Evolutionary conservation across 768 basidiomycete genomes (phyloP).

Genomic region (Xerocomellus amylosporus): DNA sequence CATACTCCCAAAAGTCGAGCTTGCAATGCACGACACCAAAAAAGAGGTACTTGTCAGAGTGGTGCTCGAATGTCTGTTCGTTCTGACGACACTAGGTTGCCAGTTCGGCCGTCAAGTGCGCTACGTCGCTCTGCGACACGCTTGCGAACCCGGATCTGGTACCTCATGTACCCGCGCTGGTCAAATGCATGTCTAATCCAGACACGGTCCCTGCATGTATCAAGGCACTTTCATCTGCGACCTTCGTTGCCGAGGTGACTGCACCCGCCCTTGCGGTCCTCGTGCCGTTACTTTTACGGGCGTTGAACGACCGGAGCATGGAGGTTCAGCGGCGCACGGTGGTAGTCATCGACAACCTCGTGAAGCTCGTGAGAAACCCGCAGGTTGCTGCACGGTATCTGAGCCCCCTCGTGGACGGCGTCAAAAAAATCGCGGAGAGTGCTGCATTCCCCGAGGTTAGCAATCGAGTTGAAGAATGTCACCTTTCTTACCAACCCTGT

Average conservation of each 20-base stretch:
- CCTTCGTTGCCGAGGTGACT: conserved; percentile 96
- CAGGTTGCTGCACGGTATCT: conserved; percentile 87
- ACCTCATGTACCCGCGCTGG: conserved; percentile 84
- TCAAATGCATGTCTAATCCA: conserved; percentile 93
- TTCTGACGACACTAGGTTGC: conserved; percentile 59
- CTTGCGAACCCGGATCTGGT: conserved; percentile 91
- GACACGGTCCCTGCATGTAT: conserved; percentile 87
- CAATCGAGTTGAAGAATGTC: conserved; percentile 3
- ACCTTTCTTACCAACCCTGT: conserved; percentile 10
- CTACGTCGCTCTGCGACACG: conserved; percentile 82
- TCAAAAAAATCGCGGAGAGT: conserved; percentile 82
- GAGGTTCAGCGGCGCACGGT: conserved; percentile 94
- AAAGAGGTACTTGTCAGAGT: conserved; percentile 59
- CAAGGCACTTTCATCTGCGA: conserved; percentile 91
- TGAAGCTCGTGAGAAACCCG: conserved; percentile 93
- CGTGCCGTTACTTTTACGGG: conserved; percentile 86
- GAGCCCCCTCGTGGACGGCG: conserved; percentile 83
- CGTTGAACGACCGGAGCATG: conserved; percentile 93
- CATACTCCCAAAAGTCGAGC: conserved; percentile 82
- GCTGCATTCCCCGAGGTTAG: conserved; percentile 94
- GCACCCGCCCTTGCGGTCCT: conserved; percentile 95
- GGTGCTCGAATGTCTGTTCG: neutral
- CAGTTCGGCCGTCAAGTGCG: conserved; percentile 82
- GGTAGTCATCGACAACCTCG: conserved; percentile 92
- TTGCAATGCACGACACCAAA: conserved; percentile 96